phyloP scores from a whole-genome alignment of 768 basidiomycete species.

The Tylopilus felleus region DNA sequence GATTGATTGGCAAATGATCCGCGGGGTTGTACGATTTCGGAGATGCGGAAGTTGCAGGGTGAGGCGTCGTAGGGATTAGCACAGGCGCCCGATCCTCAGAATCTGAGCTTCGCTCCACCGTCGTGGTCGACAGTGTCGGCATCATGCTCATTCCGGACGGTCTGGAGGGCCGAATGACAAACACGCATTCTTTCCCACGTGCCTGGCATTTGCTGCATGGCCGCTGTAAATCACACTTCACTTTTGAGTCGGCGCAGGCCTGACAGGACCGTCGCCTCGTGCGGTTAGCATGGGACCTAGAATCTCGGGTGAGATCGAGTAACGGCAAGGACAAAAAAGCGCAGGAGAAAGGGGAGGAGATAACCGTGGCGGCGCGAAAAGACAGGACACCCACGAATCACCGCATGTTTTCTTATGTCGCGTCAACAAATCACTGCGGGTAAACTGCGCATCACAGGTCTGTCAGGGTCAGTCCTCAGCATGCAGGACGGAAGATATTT shows the following conservation, averaged over 20 bases:
- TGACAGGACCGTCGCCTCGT: slow-evolving; percentile 69
- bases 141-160: slow-evolving; percentile 17
- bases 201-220: slow-evolving; percentile 66
- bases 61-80: slow-evolving; percentile 19
- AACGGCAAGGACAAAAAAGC: slow-evolving; percentile 9
- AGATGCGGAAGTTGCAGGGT: slow-evolving; percentile 24
- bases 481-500: slow-evolving; percentile 2
- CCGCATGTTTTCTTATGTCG: slow-evolving; percentile 71
- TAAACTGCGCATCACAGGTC: slow-evolving; percentile 69
- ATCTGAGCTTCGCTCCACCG: slow-evolving; percentile 22
- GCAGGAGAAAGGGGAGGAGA: slow-evolving; percentile 7
- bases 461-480: slow-evolving; percentile 28
- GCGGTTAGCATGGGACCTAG: slow-evolving; percentile 41
- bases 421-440: slow-evolving; percentile 68
- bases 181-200: slow-evolving; percentile 62
- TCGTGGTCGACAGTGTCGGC: slow-evolving; percentile 20
- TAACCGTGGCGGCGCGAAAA: slow-evolving; percentile 7
- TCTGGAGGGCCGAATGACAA: slow-evolving; percentile 39
- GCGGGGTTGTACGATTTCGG: slow-evolving; percentile 32
- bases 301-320: slow-evolving; percentile 21
- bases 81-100: slow-evolving; percentile 19
- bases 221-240: slow-evolving; percentile 65
- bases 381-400: slow-evolving; percentile 50
- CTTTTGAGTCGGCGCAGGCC: slow-evolving; percentile 73
- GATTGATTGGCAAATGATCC: slow-evolving; percentile 29